Conservation (phyloP, 2,329 filamentous ascomycete species). For the Capronia coronata region DNA sequence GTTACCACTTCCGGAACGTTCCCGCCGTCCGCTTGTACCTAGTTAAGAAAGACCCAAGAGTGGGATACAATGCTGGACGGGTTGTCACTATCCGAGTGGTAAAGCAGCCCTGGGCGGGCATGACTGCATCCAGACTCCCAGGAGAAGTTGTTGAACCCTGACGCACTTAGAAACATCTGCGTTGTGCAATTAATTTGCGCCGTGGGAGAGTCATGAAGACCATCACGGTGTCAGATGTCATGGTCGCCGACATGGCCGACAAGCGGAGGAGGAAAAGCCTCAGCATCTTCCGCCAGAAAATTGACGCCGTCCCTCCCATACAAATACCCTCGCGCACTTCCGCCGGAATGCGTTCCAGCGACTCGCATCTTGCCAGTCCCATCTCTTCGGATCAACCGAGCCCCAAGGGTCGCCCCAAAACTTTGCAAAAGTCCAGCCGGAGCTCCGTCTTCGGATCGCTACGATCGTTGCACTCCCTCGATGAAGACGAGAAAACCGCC, state of each 20-base stretch:
- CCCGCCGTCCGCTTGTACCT: not conserved
- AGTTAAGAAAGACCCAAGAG: not conserved
- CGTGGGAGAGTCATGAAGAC: slow-evolving; percentile 3
- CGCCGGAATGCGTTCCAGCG: slow-evolving; percentile 31
- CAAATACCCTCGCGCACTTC: slow-evolving; percentile 20
- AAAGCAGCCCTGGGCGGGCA: not conserved
- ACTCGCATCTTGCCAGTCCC: slow-evolving; percentile 31
- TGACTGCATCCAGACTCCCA: not conserved
- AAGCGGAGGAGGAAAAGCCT: slow-evolving; percentile 34
- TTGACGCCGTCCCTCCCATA: slow-evolving; percentile 11
- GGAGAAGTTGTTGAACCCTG: not conserved
- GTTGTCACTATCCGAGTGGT: not conserved
- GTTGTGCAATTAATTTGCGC: slow-evolving; percentile 12
- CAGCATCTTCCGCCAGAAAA: slow-evolving; percentile 30
- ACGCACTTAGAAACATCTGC: slow-evolving; percentile 3
- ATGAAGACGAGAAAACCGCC: slow-evolving; percentile 46
- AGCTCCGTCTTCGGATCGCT: slow-evolving; percentile 56
- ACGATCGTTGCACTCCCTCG: slow-evolving; percentile 46
- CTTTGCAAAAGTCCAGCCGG: slow-evolving; percentile 41
- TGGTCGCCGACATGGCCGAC: slow-evolving; percentile 25
- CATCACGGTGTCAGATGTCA: slow-evolving; percentile 1
- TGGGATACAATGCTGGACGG: not conserved
- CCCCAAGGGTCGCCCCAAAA: slow-evolving; percentile 36
- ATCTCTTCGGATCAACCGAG: slow-evolving; percentile 33
- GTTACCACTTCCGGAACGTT: slow-evolving; percentile 1